Evolutionary conservation across 176 grass and related monocot species (phyloP).

Genomic region (Saccharum officinarum): DNA sequence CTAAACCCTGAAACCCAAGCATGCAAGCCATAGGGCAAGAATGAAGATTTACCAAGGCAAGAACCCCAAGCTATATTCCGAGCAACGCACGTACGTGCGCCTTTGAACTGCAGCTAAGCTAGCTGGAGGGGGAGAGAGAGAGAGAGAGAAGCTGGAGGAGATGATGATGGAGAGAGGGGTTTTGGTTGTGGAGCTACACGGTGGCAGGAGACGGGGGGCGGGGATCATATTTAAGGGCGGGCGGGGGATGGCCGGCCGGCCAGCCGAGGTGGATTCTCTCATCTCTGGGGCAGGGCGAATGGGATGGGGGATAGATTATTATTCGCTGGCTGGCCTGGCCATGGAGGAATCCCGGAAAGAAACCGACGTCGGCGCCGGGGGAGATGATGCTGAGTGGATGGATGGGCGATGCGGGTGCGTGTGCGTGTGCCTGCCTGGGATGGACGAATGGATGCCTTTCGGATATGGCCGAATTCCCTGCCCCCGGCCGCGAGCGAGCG

Average conservation of each 20-base stretch:
- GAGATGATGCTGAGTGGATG: slow-evolving; percentile 7
- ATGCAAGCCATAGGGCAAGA: not conserved
- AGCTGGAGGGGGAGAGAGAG: not conserved
- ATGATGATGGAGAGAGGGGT: not conserved
- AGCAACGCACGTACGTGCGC: too few relatives aligned
- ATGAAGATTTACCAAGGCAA: slow-evolving; percentile 9
- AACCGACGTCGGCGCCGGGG: slow-evolving; percentile 21
- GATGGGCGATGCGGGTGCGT: slow-evolving; percentile 6
- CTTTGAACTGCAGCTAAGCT: too few relatives aligned
- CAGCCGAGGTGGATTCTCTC: slow-evolving; percentile 1
- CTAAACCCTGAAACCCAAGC: not conserved
- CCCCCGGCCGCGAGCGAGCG: not conserved
- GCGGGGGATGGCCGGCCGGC: not conserved
- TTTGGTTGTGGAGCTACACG: slow-evolving; percentile 30
- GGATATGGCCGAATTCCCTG: slow-evolving; percentile 60
- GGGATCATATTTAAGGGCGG: slow-evolving; percentile 40
- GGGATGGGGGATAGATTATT: not conserved
- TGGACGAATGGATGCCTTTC: slow-evolving; percentile 43
- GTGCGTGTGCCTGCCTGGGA: too few relatives aligned
- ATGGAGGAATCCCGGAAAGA: slow-evolving; percentile 35
- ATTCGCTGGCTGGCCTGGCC: not conserved
- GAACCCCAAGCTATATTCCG: not conserved
- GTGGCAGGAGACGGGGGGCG: slow-evolving; percentile 16
- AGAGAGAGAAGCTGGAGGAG: not conserved
- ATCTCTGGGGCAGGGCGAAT: not conserved